Conservation (phyloP, 345 rosid species). For the Raphanus sativus region DNA sequence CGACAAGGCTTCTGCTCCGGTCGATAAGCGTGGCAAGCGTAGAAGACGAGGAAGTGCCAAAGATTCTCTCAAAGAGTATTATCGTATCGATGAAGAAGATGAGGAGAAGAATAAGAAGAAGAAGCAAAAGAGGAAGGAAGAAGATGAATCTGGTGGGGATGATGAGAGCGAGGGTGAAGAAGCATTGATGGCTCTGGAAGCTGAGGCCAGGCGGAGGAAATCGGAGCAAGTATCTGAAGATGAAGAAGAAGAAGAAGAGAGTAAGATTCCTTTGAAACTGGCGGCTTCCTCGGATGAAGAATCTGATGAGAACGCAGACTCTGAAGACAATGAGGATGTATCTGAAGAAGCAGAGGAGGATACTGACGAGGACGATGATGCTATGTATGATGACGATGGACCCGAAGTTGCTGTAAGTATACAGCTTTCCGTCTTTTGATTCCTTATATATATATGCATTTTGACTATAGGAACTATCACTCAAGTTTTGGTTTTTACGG, state of each 20-base stretch:
- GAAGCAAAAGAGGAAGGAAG: not conserved
- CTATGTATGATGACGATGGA: constrained; percentile 48
- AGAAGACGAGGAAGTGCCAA: constrained; percentile 45
- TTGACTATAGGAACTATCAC: not conserved
- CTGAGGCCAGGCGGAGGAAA: constrained; percentile 4
- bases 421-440: constrained; percentile 1
- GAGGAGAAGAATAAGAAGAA: not conserved
- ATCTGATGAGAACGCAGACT: constrained; percentile 45
- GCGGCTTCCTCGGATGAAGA: constrained; percentile 44
- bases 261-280: constrained; percentile 26
- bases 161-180: constrained; percentile 39
- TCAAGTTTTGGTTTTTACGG: constrained; percentile 1
- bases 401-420: constrained; percentile 45
- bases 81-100: constrained; percentile 45
- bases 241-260: not conserved
- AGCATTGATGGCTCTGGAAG: constrained; percentile 11
- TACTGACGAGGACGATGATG: constrained; percentile 54
- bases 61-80: constrained; percentile 62
- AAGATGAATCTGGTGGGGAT: constrained; percentile 6
- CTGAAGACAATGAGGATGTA: constrained; percentile 32
- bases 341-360: constrained; percentile 42
- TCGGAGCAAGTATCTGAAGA: constrained; percentile 1
- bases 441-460: not conserved
- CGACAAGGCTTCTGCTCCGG: constrained; percentile 62
- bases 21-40: constrained; percentile 79